Base-by-base conservation (phyloP, 768 basidiomycete species). In the Sporobolomyces pararoseus region DNA sequence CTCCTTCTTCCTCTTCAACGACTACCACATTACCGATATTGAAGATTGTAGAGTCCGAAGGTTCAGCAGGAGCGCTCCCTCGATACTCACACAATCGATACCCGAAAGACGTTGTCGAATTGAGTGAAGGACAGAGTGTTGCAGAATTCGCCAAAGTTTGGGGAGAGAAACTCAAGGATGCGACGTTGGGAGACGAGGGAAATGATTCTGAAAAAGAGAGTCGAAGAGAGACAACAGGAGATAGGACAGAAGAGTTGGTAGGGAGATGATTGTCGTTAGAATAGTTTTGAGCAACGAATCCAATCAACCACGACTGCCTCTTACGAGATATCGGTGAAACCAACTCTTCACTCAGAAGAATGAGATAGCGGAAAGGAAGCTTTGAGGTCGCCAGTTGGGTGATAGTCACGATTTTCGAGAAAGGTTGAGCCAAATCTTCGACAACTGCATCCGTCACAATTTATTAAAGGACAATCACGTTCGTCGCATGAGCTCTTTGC, bases 71-170 rank as follows among this genome's bases (percentile, higher is more conserved):
- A 42, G 89, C 86, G 70, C 85, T 87, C 2, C 94, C 94, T 3
- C 81, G 84, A 1, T 82, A 89, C 77, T 88, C 88, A 73, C 89
- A 90, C 78, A 95, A 92, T 76, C 94, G 92, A 88, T 83, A 94
- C 37, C 95, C 94, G 13, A 84, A 91, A 55, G 94, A 98, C 76
- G 90, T 89, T 5, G 80, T 95, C n/a, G 84, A 82, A 58, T 78
- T 96, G 76, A 88, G 91, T 74, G 84, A 83, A 58, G 94, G 93
- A 5, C 82, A 83, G 57, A 84, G 84, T 71, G 84, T 91, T 29
- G 82, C 84, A 31, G 88, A 88, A 60, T 96, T 96, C 78, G 85
- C 87, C 4, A 82, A 85, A 23, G 78, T 77, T 21, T 82, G 80
- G 80, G 75, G 76, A 52, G 78, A 79, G 27, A 77, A 78, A 50